These are phyloP conservation scores for Cryptosporidium sp. DNA, from an alignment of 169 alveolate species.

Conservation along the genomic window DNA sequence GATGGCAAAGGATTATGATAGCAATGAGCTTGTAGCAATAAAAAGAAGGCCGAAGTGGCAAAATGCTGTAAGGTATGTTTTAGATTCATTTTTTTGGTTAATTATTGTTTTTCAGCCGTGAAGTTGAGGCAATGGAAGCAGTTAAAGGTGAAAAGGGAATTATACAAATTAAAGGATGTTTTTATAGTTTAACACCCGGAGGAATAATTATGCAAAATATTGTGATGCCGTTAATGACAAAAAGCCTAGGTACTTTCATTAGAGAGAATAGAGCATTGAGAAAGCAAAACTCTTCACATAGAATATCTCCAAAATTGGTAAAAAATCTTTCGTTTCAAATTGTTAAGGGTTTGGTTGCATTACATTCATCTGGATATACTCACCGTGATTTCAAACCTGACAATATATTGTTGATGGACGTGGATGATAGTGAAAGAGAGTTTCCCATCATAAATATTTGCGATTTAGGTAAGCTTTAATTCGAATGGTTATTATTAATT, in stretches of 20 bases:
- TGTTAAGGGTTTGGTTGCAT: conserved; percentile 27
- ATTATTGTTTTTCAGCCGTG: conserved; percentile 32
- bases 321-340: conserved; percentile 62
- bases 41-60: conserved; percentile 74
- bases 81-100: not conserved
- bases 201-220: conserved; percentile 68
- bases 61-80: conserved; percentile 51
- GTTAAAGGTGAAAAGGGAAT: conserved; percentile 32
- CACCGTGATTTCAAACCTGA: conserved; percentile 72
- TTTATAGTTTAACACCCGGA: conserved; percentile 67
- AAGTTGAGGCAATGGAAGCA: conserved; percentile 70
- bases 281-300: conserved; percentile 23
- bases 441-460: conserved; percentile 32
- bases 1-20: conserved; percentile 57
- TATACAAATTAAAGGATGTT: conserved; percentile 27
- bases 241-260: conserved; percentile 47
- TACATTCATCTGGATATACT: conserved; percentile 65
- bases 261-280: conserved; percentile 50
- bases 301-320: conserved; percentile 35
- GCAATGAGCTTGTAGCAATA: conserved; percentile 60
- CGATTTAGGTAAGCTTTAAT: conserved; percentile 44
- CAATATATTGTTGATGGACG: conserved; percentile 30
- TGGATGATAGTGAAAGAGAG: not conserved
- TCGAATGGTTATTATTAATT: not conserved
- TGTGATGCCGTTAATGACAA: conserved; percentile 72